Evolutionary conservation across 768 basidiomycete species (phyloP), one percentile per base, ranked within the genome.

Genomic region (Lanmaoa pseudosensibilis): DNA sequence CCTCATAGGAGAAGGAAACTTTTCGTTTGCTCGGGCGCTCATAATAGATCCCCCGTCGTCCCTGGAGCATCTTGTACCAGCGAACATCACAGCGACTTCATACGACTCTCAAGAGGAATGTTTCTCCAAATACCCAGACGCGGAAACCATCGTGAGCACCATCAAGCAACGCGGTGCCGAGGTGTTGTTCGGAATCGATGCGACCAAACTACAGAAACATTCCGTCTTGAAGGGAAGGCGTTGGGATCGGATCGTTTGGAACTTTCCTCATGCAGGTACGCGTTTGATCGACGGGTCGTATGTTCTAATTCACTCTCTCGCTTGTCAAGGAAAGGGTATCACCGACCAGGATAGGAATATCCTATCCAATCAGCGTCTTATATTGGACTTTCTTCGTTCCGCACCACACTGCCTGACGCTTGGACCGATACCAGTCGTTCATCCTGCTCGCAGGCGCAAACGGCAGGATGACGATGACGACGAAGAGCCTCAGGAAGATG

Each of bases 221-320:
- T 55, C 79, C 7, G 67, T 70, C 7, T 70, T 95, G 45, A 89
- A 84, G 58, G 83, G 82, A 39, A 74, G 77, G 58, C 80, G 74
- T 52, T 90, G 88, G 82, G 88, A 93, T 72, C 83, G 82, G 58
- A 81, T 98, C 54, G 84, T 92, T 8, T 98, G 93, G 87, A 97
- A 98, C 70, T 98, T 98, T 69, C 96, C 96, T 56, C 96, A 98
- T 75, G 89, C 90, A 65, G 95, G 95, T 92, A 65, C 60, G 83
- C 65, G 13, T 46, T 54, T n/a, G 44, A 5, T 46, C 15, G 32
- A 44, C 18, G 11, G 0, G 43, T 13, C 11, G 48, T 11, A 27
- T 23, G 9, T 4, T 23, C 27, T 56, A 1, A 45, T 46, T 59
- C 47, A 52, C 52, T 15, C 25, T 23, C 21, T 38, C 33, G 37